Base-by-base conservation (phyloP, 2,329 filamentous ascomycete genomes). In the Nemania serpens region DNA sequence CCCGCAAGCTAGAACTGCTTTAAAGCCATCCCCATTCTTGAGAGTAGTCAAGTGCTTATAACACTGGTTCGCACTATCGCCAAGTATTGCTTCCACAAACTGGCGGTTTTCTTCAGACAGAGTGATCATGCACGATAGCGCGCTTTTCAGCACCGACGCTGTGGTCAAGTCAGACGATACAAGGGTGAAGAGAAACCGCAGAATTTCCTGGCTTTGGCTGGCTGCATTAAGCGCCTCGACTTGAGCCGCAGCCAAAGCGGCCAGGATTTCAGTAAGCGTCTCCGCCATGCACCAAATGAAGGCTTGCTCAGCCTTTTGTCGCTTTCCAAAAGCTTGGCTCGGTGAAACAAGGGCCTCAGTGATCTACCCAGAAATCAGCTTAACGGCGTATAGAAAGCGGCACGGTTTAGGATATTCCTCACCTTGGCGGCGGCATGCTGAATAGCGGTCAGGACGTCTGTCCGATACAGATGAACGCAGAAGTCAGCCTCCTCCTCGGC, bases 401-500 rank as follows among this genome's bases (percentile, higher is more conserved):
- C 11, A n/a, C 36, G 36, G 11, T 39, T 3, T 5, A 33, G 62
- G 17, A 63, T 49, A 49, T 65, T 58, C 73, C 80, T 72, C 71
- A 87, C 84, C 62, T 79, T 78, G 54, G 79, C 79, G 52, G 80
- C 75, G 13, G 85, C 85, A 70, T 83, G 81, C 59, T 84, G 81
- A 59, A 89, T 79, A 18, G 86, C 84, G 29, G 83, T 85, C 61
- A 90, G 69, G 13, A 88, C 74, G 71, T 89, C 87, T 29, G 84
- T 76, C 45, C 88, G 78, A 68, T 82, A 89, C 59, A 90, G 73
- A 66, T 90, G 86, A 18, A 90, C 77, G 64, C 85, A 88, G 61
- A 90, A 89, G 68, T 89, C 87, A 12, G 82, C 77, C 67, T 88
- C 87, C 71, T 90, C 88, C 69, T 88, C 83, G 63, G 84, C 77